These are phyloP conservation scores for Gyrodon lividus DNA, from an alignment of 768 basidiomycete species.

Conservation along the genomic window DNA sequence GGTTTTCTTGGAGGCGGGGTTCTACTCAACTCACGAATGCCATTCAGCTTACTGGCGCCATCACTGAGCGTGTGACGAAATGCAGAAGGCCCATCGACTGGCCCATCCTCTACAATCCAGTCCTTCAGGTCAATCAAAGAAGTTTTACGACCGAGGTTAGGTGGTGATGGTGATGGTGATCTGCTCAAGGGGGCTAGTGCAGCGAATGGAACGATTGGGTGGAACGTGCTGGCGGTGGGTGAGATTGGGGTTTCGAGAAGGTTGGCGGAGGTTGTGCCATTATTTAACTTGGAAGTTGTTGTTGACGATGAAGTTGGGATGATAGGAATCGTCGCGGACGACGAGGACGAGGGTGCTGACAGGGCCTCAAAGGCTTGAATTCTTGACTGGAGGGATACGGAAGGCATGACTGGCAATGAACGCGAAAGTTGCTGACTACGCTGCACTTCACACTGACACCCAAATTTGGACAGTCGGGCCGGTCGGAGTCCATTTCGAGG, in stretches of 20 bases:
- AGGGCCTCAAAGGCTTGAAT: conserved; percentile 67
- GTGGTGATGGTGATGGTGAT: conserved; percentile 47
- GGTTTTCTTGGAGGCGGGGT: conserved; percentile 20
- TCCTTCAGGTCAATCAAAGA: conserved; percentile 72
- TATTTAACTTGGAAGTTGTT: conserved; percentile 5
- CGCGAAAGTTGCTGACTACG: not conserved
- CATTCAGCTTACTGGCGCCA: conserved; percentile 16
- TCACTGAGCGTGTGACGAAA: conserved; percentile 8
- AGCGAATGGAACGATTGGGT: conserved; percentile 41
- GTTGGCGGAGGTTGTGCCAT: conserved; percentile 14
- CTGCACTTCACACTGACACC: not conserved
- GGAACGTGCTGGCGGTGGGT: conserved; percentile 41
- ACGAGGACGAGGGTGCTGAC: conserved; percentile 26
- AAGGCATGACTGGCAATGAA: conserved; percentile 35
- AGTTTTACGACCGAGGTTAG: conserved; percentile 42
- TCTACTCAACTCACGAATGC: conserved; percentile 21
- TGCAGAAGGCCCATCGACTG: conserved; percentile 25
- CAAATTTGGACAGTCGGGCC: not conserved
- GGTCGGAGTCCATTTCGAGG: not conserved
- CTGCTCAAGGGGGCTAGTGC: conserved; percentile 22
- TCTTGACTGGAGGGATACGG: conserved; percentile 52
- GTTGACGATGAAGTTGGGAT: conserved; percentile 13
- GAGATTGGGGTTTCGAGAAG: conserved; percentile 53
- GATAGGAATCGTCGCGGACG: conserved; percentile 20
- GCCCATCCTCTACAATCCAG: conserved; percentile 69